Base-by-base conservation (phyloP, 805 yeast species). In the Tetrapisispora nanseiensis region DNA sequence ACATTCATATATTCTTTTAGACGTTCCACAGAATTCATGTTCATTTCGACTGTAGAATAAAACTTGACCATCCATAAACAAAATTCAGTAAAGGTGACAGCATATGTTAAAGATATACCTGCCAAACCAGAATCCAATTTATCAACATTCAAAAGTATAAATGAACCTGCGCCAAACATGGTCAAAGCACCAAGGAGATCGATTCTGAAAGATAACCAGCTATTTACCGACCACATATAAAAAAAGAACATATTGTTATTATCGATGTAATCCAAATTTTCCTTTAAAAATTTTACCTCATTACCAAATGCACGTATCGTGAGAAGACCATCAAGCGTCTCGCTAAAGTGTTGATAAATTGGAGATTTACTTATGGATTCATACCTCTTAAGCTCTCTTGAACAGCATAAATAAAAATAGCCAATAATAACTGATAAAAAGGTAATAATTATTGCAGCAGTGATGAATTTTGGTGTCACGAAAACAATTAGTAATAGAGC, bases 251-350 rank as follows among this genome's bases (percentile, higher is more conserved):
- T 74, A 61, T 86, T 89, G 63, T 87, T 89, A 40, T 73, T 71
- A 62, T 92, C 97, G 46, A 92, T 81, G 43, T 79, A 79, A 48
- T 68, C 69, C 68, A 89, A 66, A 61, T 90, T 90, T 59, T 85
- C 86, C 52, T 74, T 73, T 70, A 86, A 71, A 62, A 90, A 90
- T 54, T 94, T 73, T 42, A 81, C 73, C 56, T 86, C 95, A 53
- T 86, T 90, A 52, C 96, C 96, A 62, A 84, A 90, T 2, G 97
- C 98, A 63, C 98, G 80, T 51, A 90, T 89, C 2, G 97, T 87
- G 3, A 95, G 78, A 19, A 87, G 86, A 57, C 98, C 98, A 33
- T 77, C 79, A 53, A 90, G 70, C 5, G 97, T 86, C 65, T 90
- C 98, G 16, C 95, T 80, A 58, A 90, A 92, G 61, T 89, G 97